Percentiles rank a stretch among this genome's conserved stretches.
Conservation (phyloP, 805 yeast species). For the Candida namnaoensis region DNA sequence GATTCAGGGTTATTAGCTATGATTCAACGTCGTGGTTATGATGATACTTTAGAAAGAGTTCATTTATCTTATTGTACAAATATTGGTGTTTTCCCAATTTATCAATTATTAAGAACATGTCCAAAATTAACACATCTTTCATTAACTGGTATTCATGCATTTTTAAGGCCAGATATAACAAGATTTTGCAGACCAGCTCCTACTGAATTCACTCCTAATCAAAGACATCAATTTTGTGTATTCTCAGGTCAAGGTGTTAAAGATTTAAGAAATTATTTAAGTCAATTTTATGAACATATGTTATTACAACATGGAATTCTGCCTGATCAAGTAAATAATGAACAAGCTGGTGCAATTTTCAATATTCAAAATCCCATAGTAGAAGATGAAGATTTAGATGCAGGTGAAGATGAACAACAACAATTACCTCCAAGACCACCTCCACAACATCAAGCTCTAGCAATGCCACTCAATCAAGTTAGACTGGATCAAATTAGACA, state of each 20-base stretch:
- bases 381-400: too few species aligned
- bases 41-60: slow-evolving; percentile 83
- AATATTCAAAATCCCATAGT: too few species aligned
- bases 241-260: slow-evolving; percentile 87
- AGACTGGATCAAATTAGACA: too few species aligned
- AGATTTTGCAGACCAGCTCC: slow-evolving; percentile 90
- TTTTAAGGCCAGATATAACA: slow-evolving; percentile 77
- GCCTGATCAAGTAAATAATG: too few species aligned
- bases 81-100: slow-evolving; percentile 71
- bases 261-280: slow-evolving; percentile 60
- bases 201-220: slow-evolving; percentile 81
- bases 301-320: too few species aligned
- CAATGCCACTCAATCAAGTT: too few species aligned
- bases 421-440: too few species aligned
- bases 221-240: slow-evolving; percentile 81
- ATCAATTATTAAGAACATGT: slow-evolving; percentile 65
- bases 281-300: too few species aligned
- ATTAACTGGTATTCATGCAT: slow-evolving; percentile 86
- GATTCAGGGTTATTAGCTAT: slow-evolving; percentile 72
- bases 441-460: too few species aligned
- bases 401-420: too few species aligned
- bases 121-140: slow-evolving; percentile 86
- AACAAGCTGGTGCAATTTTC: too few species aligned
- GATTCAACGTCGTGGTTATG: slow-evolving; percentile 60
- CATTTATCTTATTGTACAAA: slow-evolving; percentile 88